Base-by-base conservation (phyloP, 2,329 filamentous ascomycete genomes). In the Neonectria magnoliae region DNA sequence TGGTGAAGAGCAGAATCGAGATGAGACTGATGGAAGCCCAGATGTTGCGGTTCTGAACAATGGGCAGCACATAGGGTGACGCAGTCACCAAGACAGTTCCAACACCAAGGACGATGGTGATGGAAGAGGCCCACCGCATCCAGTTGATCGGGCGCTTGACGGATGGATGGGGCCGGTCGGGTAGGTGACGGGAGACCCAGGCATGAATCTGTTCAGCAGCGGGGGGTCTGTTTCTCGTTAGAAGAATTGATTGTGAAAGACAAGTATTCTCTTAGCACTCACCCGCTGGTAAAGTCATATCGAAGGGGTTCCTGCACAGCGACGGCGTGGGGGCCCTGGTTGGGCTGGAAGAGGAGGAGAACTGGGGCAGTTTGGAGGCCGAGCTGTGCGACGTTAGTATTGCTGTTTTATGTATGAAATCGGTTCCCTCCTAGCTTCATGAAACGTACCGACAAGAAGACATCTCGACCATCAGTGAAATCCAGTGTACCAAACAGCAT, bases 281-380 rank as follows among this genome's bases (percentile, higher is more conserved):
- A 96, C 93, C 92, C 93, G 70, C 81, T 86, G 42, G 87, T 90
- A 76, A 99, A 98, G 79, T 98, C 95, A 77, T 92, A 96, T 81
- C 93, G 89, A 47, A 91, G 71, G 33, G 94, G 93, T 16, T 91
- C 87, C 56, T 83, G 80, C 60, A 91, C 88, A 50, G 88, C 75
- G 70, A 88, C 91, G 56, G 95, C 94, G 78, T 93, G 87, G 27
- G 93, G 91, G 18, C 96, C 96, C 60, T 85, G 81, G 5, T 94
- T 98, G 25, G 96, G 93, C 67, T 89, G 93, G 84, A 96, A 98
- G 70, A 97, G 83, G 48, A 98, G 83, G 47, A 99, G 85, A 42
- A 98, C 91, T 1, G 96, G 96, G 7, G 96, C 96, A 51, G 95
- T 98, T 89, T 97, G 93, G 45, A 99, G 89, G 80, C 92, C 90